Conservation (phyloP, 2,329 filamentous ascomycete genomes). For the Ophiostoma ulmi region DNA sequence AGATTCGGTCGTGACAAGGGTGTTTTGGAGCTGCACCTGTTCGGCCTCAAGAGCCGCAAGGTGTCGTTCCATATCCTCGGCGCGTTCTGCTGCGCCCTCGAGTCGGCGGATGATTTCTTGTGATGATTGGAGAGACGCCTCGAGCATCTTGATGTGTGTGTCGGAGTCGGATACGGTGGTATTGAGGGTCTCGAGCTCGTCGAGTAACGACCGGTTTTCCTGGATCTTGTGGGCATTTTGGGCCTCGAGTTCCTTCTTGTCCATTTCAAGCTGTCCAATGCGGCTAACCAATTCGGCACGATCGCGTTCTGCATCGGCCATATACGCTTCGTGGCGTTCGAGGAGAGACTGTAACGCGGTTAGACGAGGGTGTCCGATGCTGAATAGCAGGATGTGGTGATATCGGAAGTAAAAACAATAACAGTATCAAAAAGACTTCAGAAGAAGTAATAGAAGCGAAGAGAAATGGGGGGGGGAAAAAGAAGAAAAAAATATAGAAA, state of each 20-base stretch:
- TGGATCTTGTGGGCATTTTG: constrained; percentile 73
- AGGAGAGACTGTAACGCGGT: constrained; percentile 67
- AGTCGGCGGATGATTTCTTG: constrained; percentile 72
- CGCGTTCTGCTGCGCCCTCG: constrained; percentile 66
- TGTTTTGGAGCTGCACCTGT: constrained; percentile 65
- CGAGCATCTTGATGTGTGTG: constrained; percentile 68
- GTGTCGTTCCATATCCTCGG: constrained; percentile 74
- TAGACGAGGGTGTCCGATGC: not conserved
- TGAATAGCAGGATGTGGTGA: not conserved
- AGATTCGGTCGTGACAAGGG: constrained; percentile 61
- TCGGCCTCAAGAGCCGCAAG: constrained; percentile 75
- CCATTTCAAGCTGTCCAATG: constrained; percentile 69
- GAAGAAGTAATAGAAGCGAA: not conserved
- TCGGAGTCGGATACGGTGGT: constrained; percentile 74
- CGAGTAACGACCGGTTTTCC: constrained; percentile 74
- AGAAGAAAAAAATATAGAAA: constrained; percentile 1
- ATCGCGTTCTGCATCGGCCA: constrained; percentile 85
- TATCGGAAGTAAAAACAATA: not conserved
- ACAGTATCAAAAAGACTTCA: not conserved
- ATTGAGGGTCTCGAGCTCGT: constrained; percentile 82
- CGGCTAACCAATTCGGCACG: constrained; percentile 65
- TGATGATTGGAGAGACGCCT: constrained; percentile 69
- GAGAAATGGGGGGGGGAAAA: not conserved
- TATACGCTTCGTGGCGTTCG: constrained; percentile 87
- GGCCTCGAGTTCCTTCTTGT: constrained; percentile 68